Evolutionary conservation across 108 stramenopile genomes (phyloP).

Genomic region (Nitzschia sp.): DNA sequence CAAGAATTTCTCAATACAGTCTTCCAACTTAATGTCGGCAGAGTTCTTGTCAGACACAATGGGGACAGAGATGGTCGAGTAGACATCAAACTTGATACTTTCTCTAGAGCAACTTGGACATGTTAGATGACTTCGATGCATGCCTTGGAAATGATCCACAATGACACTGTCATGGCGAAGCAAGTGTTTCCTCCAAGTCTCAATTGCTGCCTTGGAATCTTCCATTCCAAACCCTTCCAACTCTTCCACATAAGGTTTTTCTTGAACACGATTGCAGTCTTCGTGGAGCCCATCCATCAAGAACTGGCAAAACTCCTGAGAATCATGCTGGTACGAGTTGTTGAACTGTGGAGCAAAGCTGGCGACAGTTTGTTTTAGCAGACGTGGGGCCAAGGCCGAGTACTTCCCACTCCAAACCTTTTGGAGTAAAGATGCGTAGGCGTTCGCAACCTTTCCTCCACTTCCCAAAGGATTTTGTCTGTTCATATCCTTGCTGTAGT

Average conservation of each 20-base stretch:
- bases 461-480: slow-evolving; percentile 83
- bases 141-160: slow-evolving; percentile 84
- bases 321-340: slow-evolving; percentile 89
- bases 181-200: slow-evolving; percentile 83
- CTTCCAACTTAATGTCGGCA: slow-evolving; percentile 45
- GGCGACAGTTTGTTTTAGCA: slow-evolving; percentile 81
- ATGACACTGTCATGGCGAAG: slow-evolving; percentile 85
- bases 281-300: slow-evolving; percentile 92
- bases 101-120: slow-evolving; percentile 84
- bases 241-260: slow-evolving; percentile 88
- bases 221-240: slow-evolving; percentile 87
- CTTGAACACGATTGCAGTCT: slow-evolving; percentile 72
- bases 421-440: slow-evolving; percentile 77
- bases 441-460: slow-evolving; percentile 78
- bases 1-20: slow-evolving; percentile 79
- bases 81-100: slow-evolving; percentile 90
- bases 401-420: slow-evolving; percentile 84
- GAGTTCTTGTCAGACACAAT: slow-evolving; percentile 48
- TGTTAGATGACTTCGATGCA: slow-evolving; percentile 85
- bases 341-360: slow-evolving; percentile 85
- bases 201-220: slow-evolving; percentile 75
- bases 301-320: slow-evolving; percentile 87
- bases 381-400: slow-evolving; percentile 69
- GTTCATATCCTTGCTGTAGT: slow-evolving; percentile 64
- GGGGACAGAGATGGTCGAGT: slow-evolving; percentile 79